Evolutionary conservation across 495 filamentous ascomycete genomes (phyloP).

Genomic region (Stereocaulon alpinum): DNA sequence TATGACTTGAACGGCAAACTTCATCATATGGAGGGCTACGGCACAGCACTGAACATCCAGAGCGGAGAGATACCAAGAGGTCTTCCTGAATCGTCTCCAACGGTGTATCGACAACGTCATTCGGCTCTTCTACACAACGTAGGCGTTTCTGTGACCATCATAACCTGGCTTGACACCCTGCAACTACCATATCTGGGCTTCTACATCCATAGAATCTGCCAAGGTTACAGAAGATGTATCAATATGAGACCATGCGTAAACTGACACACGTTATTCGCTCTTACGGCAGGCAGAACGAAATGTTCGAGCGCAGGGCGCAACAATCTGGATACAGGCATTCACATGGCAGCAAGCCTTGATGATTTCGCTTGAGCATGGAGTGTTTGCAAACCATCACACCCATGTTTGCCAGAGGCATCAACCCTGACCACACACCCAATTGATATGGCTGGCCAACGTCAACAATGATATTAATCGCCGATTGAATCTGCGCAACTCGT

Average conservation of each 20-base stretch:
- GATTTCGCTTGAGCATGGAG: too few relatives aligned
- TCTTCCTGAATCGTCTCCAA: background rate
- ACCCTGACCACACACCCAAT: too few relatives aligned
- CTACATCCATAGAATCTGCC: background rate
- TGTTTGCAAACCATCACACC: too few relatives aligned
- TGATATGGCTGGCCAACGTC: too few relatives aligned
- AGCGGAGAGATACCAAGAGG: background rate
- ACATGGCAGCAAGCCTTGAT: too few relatives aligned
- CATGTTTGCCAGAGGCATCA: too few relatives aligned
- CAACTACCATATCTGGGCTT: background rate
- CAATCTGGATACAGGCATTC: too few relatives aligned
- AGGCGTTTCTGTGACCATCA: background rate
- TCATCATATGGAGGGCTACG: constrained; percentile 8
- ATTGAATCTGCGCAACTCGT: too few relatives aligned
- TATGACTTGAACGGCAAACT: constrained; percentile 23
- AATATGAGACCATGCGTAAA: background rate
- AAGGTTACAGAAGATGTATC: background rate
- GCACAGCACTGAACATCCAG: background rate
- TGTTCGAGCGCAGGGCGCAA: too few relatives aligned
- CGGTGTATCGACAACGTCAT: background rate
- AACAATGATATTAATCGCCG: too few relatives aligned
- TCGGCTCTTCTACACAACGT: background rate
- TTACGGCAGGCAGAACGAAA: background rate
- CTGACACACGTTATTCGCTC: background rate
- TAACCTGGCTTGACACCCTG: background rate